Evolutionary conservation across 306 rosid species (phyloP).

Genomic region (Sphenostylis stenocarpa): DNA sequence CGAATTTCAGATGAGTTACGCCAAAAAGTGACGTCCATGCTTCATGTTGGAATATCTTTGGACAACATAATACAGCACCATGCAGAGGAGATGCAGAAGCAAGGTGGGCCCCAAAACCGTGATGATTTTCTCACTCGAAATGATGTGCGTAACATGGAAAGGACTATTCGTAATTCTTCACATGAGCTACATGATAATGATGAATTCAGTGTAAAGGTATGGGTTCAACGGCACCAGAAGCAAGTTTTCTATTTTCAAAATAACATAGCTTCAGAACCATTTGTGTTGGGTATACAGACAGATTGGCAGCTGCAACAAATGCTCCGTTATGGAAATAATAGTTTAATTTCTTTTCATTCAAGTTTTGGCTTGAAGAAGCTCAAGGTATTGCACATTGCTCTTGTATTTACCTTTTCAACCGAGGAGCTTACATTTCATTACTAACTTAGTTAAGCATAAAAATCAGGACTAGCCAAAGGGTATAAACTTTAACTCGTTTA

Average conservation of each 20-base stretch:
- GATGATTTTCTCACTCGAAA: slow-evolving; percentile 74
- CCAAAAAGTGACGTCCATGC: slow-evolving; percentile 75
- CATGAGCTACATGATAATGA: slow-evolving; percentile 55
- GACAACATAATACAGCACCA: slow-evolving; percentile 72
- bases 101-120: slow-evolving; percentile 74
- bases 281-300: slow-evolving; percentile 75
- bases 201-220: slow-evolving; percentile 58
- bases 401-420: slow-evolving; percentile 20
- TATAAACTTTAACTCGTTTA: background rate
- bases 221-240: slow-evolving; percentile 74
- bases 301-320: slow-evolving; percentile 90
- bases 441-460: background rate
- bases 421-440: background rate
- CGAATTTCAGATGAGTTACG: slow-evolving; percentile 83
- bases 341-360: slow-evolving; percentile 63
- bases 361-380: slow-evolving; percentile 66
- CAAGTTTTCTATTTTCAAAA: slow-evolving; percentile 68
- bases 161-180: slow-evolving; percentile 60
- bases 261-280: slow-evolving; percentile 43
- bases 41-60: slow-evolving; percentile 66
- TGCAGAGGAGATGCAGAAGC: slow-evolving; percentile 61
- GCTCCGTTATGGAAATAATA: slow-evolving; percentile 63
- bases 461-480: slow-evolving; percentile 3
- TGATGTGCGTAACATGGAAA: slow-evolving; percentile 87
- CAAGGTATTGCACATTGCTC: slow-evolving; percentile 47